Evolutionary conservation across 139 green algal genomes (phyloP).

Genomic region (Edaphochlamys debaryana): DNA sequence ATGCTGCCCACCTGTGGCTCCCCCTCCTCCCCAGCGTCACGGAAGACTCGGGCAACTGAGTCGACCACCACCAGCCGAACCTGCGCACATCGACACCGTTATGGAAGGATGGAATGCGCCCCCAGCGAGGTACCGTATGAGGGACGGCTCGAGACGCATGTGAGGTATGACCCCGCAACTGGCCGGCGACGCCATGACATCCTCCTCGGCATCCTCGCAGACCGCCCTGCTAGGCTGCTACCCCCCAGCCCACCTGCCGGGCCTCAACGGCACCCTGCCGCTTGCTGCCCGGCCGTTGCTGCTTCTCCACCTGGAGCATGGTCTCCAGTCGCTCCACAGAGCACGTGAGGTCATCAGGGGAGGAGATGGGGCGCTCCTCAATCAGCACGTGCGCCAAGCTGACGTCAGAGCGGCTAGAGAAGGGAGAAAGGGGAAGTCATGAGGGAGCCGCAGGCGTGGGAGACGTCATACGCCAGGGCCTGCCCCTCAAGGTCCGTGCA

Average conservation of each 20-base stretch:
- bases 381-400: conserved; percentile 12
- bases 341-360: conserved; percentile 7
- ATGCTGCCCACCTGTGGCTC: neutral
- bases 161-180: too few species aligned
- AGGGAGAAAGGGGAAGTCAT: neutral
- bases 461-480: neutral
- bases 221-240: too few species aligned
- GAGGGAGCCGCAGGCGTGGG: neutral
- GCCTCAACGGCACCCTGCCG: too few species aligned
- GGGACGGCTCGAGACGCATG: too few species aligned
- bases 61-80: conserved; percentile 77
- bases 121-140: too few species aligned
- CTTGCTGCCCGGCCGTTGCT: neutral
- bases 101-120: too few species aligned
- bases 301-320: conserved; percentile 6
- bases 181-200: too few species aligned
- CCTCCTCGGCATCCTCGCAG: too few species aligned
- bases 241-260: too few species aligned
- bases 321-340: conserved; percentile 3
- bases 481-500: neutral
- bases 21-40: conserved; percentile 43
- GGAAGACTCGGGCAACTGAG: conserved; percentile 78
- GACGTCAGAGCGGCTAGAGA: neutral
- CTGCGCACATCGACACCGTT: too few species aligned
- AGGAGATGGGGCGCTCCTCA: conserved; percentile 6